Evolutionary conservation across 2,329 filamentous ascomycete genomes (phyloP).

Genomic region (Trichoderma citrinoviride): DNA sequence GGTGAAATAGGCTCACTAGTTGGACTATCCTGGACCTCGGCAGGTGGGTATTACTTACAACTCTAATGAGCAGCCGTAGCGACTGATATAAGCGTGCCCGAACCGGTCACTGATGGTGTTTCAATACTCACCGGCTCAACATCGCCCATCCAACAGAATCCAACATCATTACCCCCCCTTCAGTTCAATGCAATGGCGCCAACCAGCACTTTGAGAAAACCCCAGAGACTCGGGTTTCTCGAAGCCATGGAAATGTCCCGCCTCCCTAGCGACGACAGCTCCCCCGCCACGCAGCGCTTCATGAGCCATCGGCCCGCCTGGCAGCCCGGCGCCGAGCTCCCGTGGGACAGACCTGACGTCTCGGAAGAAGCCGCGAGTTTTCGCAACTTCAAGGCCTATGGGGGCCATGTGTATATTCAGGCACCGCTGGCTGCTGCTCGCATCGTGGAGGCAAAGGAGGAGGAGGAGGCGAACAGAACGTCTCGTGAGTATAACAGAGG

Average conservation of each 20-base stretch:
- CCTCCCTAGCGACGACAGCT: not conserved
- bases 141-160: not conserved
- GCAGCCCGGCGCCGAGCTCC: constrained; percentile 34
- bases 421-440: constrained; percentile 25
- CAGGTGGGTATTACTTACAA: not conserved
- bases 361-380: constrained; percentile 6
- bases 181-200: not conserved
- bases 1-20: not conserved
- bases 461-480: constrained; percentile 21
- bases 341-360: constrained; percentile 26
- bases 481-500: not conserved
- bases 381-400: constrained; percentile 27
- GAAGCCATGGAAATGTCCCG: not conserved
- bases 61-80: not conserved
- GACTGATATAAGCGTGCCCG: not conserved
- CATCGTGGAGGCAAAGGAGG: constrained; percentile 36
- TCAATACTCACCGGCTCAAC: not conserved
- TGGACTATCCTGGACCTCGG: not conserved
- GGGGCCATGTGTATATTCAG: constrained; percentile 39
- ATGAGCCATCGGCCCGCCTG: constrained; percentile 36
- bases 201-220: not conserved
- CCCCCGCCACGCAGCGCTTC: constrained; percentile 26
- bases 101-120: not conserved
- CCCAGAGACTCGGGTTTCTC: not conserved
- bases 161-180: too few relatives aligned